These are phyloP conservation scores for Coniochaeta hoffmannii DNA, from an alignment of 2,329 filamentous ascomycete species.

Conservation along the genomic window DNA sequence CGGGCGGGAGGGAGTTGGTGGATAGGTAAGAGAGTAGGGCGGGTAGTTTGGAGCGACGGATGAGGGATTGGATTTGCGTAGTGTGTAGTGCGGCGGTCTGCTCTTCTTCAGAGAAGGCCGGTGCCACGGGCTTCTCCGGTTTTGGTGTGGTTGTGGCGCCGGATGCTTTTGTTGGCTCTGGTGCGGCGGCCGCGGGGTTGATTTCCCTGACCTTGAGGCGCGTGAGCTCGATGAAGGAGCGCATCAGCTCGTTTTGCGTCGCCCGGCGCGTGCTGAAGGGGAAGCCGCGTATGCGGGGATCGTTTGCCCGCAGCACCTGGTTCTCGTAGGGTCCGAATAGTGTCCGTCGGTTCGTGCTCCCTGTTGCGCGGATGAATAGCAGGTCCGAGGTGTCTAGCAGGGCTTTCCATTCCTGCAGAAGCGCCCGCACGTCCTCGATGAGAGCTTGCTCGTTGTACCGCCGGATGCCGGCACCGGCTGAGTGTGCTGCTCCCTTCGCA, in stretches of 20 bases:
- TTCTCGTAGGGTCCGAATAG: constrained; percentile 88
- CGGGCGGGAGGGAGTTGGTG: constrained; percentile 61
- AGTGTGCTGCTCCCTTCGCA: constrained; percentile 89
- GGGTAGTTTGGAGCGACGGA: constrained; percentile 83
- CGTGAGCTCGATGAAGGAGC: constrained; percentile 89
- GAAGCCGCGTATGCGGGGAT: constrained; percentile 75
- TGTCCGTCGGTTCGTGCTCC: constrained; percentile 76
- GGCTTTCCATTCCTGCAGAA: constrained; percentile 77
- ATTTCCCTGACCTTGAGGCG: constrained; percentile 79
- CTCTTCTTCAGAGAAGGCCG: constrained; percentile 73
- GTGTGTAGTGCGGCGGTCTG: constrained; percentile 79
- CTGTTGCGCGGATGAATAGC: constrained; percentile 83
- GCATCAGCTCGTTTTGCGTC: constrained; percentile 91
- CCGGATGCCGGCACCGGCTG: constrained; percentile 81
- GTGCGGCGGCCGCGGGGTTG: constrained; percentile 53
- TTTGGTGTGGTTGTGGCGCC: constrained; percentile 29
- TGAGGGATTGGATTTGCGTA: constrained; percentile 77
- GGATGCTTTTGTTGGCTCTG: constrained; percentile 24
- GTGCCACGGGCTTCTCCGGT: constrained; percentile 39
- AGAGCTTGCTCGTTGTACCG: constrained; percentile 92
- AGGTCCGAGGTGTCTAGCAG: constrained; percentile 80
- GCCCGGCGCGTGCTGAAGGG: constrained; percentile 89
- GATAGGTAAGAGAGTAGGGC: constrained; percentile 78
- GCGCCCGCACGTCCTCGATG: constrained; percentile 74
- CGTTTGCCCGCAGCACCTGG: constrained; percentile 72